phyloP scores from a whole-genome alignment of 768 basidiomycete genomes.

The Arthromyces matolae region DNA sequence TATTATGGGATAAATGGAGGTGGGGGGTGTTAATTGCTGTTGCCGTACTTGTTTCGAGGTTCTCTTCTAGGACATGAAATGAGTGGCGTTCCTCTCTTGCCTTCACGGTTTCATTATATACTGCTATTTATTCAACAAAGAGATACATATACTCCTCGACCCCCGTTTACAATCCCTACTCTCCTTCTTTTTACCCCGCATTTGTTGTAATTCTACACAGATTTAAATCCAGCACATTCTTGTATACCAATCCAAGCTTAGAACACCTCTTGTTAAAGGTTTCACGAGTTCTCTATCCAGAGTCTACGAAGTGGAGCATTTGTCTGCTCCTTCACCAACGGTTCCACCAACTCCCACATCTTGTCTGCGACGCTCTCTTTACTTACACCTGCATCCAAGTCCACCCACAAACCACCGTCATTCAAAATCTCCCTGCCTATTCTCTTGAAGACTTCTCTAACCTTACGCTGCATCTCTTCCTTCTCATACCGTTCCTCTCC shows the following conservation, averaged over 20 bases:
- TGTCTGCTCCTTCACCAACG: conserved; percentile 37
- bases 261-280: too few relatives aligned
- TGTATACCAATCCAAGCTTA: too few relatives aligned
- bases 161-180: conserved; percentile 15
- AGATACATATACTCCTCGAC: too few relatives aligned
- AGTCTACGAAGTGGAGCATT: conserved; percentile 45
- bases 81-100: not conserved
- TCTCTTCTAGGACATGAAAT: conserved; percentile 49
- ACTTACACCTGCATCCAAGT: conserved; percentile 54
- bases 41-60: conserved; percentile 72
- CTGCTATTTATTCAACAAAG: conserved; percentile 8
- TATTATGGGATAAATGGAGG: conserved; percentile 82
- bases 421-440: conserved; percentile 50
- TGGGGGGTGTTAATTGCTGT: conserved; percentile 77
- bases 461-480: conserved; percentile 66
- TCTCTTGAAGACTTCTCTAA: conserved; percentile 54
- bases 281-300: conserved; percentile 39
- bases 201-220: conserved; percentile 15
- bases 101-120: not conserved
- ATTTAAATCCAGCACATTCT: conserved; percentile 7
- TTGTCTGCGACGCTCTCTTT: conserved; percentile 48
- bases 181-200: conserved; percentile 9
- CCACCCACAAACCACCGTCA: conserved; percentile 41
- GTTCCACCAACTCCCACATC: conserved; percentile 51
- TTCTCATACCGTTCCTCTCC: conserved; percentile 88